Evolutionary conservation across 2,329 filamentous ascomycete species (phyloP), one percentile per base, ranked within the genome.

Genomic region (Metarhizium guizhouense): DNA sequence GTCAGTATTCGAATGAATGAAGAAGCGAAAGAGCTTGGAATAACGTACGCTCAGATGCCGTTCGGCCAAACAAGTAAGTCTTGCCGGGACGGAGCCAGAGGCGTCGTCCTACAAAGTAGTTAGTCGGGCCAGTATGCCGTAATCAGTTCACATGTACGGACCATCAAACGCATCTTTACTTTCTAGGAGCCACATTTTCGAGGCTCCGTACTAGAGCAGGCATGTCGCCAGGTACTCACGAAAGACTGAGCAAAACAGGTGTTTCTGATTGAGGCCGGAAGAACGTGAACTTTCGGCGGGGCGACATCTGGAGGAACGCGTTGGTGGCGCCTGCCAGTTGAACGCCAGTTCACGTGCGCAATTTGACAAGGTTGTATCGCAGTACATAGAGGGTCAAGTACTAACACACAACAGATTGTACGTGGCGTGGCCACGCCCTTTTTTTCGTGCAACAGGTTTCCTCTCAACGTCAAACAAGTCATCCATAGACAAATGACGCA

Each of bases 41-140:
- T 30, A 14, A 61, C 77, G 62, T 76, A 83, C 84, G 77, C 64
- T 87, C 84, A 56, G 80, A 79, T 58, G 80, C 80, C 42, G 88
- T 91, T 60, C 93, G 84, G 55, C 93, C 93, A 67, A 96, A 89
- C 20, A 96, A 79, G 69, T 94, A 93, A 63, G 82, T 84, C 68
- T 90, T 90, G 52, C 91, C 92, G 2, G 92, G 92, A 56, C 87
- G 84, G 58, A 96, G 78, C 92, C 92, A 96, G 62, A 92, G 76
- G 64, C 83, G 84, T 32, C 70, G 69, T 52, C 71, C 72, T 75
- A 48, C 40, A 25, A 18, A 38, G 51, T 48, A 51, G 55, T 61
- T 50, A 60, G 56, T 54, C 34, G 42, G 54, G 36, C 29, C 6
- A 18, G 6, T 29, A 11, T 48, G 18, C n/a, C 51, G 47, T 32